A percentile compares a stretch with the other conserved stretches of the same genome.
These are phyloP conservation scores for Talaromyces marneffei DNA, from an alignment of 2,329 filamentous ascomycete species.

Conservation along the genomic window DNA sequence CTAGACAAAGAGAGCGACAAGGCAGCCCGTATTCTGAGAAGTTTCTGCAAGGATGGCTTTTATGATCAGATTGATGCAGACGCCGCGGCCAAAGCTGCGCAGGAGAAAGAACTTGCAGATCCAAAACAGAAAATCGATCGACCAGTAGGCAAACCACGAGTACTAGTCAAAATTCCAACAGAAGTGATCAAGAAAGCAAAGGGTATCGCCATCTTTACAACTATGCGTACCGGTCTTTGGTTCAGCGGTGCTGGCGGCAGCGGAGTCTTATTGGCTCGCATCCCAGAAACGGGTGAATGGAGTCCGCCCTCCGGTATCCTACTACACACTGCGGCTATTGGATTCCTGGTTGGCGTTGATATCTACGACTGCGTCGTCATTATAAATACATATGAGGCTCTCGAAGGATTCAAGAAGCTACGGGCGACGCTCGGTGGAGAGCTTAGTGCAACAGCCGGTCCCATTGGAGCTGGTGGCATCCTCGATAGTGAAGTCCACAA, in stretches of 20 bases:
- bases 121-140: conserved; percentile 44
- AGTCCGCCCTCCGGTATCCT: conserved; percentile 86
- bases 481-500: conserved; percentile 65
- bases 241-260: conserved; percentile 85
- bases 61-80: conserved; percentile 35
- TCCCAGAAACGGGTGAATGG: conserved; percentile 76
- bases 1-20: conserved; percentile 89
- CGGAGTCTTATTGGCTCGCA: conserved; percentile 76
- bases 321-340: conserved; percentile 80
- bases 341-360: conserved; percentile 85
- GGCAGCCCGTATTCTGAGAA: conserved; percentile 79
- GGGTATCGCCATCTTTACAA: conserved; percentile 88
- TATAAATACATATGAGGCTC: conserved; percentile 77
- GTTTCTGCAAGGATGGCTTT: conserved; percentile 79
- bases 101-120: conserved; percentile 26
- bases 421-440: conserved; percentile 77
- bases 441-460: conserved; percentile 69
- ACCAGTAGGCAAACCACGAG: conserved; percentile 56
- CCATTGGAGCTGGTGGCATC: conserved; percentile 67
- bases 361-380: conserved; percentile 95
- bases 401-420: conserved; percentile 76
- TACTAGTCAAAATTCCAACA: conserved; percentile 77
- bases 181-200: conserved; percentile 83
- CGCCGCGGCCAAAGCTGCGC: conserved; percentile 51
- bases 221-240: conserved; percentile 90